These are phyloP conservation scores for Arthrobotrys musiformis DNA, from an alignment of 2,329 filamentous ascomycete genomes.

Conservation along the genomic window DNA sequence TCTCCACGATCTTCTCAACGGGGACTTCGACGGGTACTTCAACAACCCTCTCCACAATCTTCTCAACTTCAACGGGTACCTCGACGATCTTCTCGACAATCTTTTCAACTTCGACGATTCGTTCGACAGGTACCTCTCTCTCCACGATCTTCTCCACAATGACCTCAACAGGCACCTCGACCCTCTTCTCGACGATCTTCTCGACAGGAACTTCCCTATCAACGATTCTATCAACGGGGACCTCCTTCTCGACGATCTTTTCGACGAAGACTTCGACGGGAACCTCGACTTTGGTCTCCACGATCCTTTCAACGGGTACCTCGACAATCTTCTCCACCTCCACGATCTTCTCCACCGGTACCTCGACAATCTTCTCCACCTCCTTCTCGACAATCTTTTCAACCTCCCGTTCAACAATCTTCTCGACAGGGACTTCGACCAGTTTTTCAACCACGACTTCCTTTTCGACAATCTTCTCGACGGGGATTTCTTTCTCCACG, in stretches of 20 bases:
- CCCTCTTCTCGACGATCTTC: slow-evolving; percentile 44
- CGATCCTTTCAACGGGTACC: slow-evolving; percentile 26
- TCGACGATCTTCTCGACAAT: slow-evolving; percentile 19
- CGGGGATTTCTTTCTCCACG: slow-evolving; percentile 40
- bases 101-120: slow-evolving; percentile 30
- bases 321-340: slow-evolving; percentile 28
- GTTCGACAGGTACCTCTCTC: slow-evolving; percentile 32
- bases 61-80: slow-evolving; percentile 9
- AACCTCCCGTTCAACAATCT: slow-evolving; percentile 40
- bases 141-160: slow-evolving; percentile 41
- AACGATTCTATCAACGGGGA: slow-evolving; percentile 36
- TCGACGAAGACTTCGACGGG: slow-evolving; percentile 38
- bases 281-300: slow-evolving; percentile 24
- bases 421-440: slow-evolving; percentile 42
- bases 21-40: slow-evolving; percentile 41
- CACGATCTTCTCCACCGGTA: slow-evolving; percentile 36
- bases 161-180: slow-evolving; percentile 41
- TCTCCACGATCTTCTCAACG: slow-evolving; percentile 22
- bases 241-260: slow-evolving; percentile 41
- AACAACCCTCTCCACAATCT: slow-evolving; percentile 13
- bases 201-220: slow-evolving; percentile 43
- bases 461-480: slow-evolving; percentile 27
- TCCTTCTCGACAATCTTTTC: slow-evolving; percentile 44
- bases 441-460: slow-evolving; percentile 37
- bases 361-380: slow-evolving; percentile 40